Evolutionary conservation across 208 protist genomes (phyloP).

Genomic region (Wallacemonas sp.): DNA sequence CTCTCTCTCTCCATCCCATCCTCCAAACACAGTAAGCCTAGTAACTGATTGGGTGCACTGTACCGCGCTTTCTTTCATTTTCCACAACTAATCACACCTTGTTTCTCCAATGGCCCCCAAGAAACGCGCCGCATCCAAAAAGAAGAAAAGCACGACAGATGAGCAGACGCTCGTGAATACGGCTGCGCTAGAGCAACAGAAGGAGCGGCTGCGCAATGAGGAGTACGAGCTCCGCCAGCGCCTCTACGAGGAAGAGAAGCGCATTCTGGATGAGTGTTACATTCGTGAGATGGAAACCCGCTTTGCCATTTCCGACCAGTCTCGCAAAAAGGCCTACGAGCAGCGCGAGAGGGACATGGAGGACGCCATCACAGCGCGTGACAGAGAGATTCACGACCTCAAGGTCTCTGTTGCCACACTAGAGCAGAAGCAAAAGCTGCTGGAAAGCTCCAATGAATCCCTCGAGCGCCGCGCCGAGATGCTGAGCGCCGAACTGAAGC

Average conservation of each 20-base stretch:
- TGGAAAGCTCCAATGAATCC: constrained; percentile 69
- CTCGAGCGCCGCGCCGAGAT: constrained; percentile 56
- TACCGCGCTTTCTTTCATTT: too few relatives aligned
- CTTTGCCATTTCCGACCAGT: constrained; percentile 47
- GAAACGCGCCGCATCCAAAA: constrained; percentile 17
- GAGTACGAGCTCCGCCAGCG: constrained; percentile 52
- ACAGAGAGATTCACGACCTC: constrained; percentile 44
- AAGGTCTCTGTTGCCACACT: constrained; percentile 45
- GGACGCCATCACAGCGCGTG: constrained; percentile 37
- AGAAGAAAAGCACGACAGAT: constrained; percentile 10
- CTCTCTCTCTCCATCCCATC: too few relatives aligned
- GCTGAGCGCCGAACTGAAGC: constrained; percentile 74
- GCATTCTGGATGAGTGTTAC: constrained; percentile 44
- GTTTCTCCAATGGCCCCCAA: constrained; percentile 61
- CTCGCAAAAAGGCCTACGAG: constrained; percentile 42
- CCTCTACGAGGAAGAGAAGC: constrained; percentile 67
- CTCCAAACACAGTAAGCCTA: too few relatives aligned
- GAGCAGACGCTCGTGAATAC: constrained; percentile 24
- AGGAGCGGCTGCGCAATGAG: constrained; percentile 52
- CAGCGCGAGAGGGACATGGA: constrained; percentile 50
- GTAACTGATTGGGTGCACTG: too few relatives aligned
- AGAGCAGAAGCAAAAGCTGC: constrained; percentile 40
- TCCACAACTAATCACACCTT: too few relatives aligned
- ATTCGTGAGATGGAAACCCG: constrained; percentile 46
- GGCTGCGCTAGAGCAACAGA: constrained; percentile 33